Evolutionary conservation across 345 rosid genomes (phyloP).

Genomic region (Heritiera fomes): DNA sequence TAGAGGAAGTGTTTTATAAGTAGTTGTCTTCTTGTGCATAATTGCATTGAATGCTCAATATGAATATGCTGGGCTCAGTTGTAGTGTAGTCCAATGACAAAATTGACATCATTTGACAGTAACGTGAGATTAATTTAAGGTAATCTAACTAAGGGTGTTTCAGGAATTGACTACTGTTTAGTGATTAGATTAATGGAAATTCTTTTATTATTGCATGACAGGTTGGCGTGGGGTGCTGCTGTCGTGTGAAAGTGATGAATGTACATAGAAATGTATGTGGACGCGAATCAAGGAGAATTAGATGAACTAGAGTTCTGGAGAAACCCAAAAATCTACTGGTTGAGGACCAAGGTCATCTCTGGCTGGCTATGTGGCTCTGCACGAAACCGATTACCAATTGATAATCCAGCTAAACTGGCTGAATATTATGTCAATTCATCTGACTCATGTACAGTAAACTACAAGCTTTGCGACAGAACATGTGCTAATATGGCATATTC

Average conservation of each 20-base stretch:
- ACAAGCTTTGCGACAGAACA: background rate
- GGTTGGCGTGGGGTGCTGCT: slow-evolving; percentile 6
- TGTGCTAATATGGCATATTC: background rate
- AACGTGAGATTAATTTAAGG: background rate
- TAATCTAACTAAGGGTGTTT: slow-evolving; percentile 10
- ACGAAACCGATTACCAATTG: background rate
- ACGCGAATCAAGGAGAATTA: slow-evolving; percentile 17
- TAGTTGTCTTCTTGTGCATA: slow-evolving; percentile 33
- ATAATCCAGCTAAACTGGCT: background rate
- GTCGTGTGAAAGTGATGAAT: slow-evolving; percentile 6
- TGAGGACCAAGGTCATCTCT: background rate
- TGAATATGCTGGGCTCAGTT: background rate
- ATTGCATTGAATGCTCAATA: slow-evolving; percentile 11
- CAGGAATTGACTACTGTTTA: too few relatives aligned
- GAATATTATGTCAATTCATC: background rate
- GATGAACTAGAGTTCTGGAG: background rate
- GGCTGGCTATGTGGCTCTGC: background rate
- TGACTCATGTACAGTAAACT: background rate
- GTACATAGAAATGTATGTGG: slow-evolving; percentile 20
- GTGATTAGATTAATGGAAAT: slow-evolving; percentile 1
- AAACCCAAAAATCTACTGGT: too few relatives aligned
- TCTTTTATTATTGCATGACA: background rate
- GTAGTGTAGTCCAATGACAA: slow-evolving; percentile 21
- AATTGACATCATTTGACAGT: slow-evolving; percentile 15
- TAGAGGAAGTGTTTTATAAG: background rate